A percentile compares a stretch with the other conserved stretches of the same genome.
Conservation (phyloP, 2,329 filamentous ascomycete genomes). For the Alternaria atra region DNA sequence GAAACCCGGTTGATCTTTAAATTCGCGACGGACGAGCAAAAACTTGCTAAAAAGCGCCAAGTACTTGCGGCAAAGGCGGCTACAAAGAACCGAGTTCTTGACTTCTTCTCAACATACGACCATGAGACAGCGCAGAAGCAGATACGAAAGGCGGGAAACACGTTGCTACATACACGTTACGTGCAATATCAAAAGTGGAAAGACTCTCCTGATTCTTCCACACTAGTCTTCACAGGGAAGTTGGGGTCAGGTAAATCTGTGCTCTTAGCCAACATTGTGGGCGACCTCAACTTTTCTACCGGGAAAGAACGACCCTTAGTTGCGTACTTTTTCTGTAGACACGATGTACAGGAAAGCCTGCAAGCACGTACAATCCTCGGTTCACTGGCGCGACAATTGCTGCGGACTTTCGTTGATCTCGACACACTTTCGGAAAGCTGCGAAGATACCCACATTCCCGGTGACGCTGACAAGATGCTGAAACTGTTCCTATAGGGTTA, state of each 20-base stretch:
- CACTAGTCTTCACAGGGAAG: constrained; percentile 52
- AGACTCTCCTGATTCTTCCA: constrained; percentile 27
- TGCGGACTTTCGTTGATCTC: constrained; percentile 37
- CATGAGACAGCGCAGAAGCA: constrained; percentile 55
- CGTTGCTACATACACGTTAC: constrained; percentile 32
- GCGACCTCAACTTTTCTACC: constrained; percentile 28
- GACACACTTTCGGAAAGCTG: constrained; percentile 7
- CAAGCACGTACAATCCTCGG: constrained; percentile 36
- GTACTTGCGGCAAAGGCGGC: constrained; percentile 33
- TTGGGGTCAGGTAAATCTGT: constrained; percentile 59
- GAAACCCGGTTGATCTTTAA: constrained; percentile 24
- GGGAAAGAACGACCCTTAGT: constrained; percentile 10
- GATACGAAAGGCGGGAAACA: constrained; percentile 52
- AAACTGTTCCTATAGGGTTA: constrained; percentile 29
- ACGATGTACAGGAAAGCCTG: constrained; percentile 35
- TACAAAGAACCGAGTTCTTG: constrained; percentile 43
- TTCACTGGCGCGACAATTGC: constrained; percentile 49
- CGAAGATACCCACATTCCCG: constrained; percentile 1
- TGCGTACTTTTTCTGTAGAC: constrained; percentile 41
- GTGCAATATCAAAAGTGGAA: constrained; percentile 44
- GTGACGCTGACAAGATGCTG: constrained; percentile 27
- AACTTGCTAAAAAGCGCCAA: constrained; percentile 28
- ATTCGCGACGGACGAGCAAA: constrained; percentile 25
- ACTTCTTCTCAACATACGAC: constrained; percentile 55
- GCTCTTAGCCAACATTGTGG: constrained; percentile 55